These are phyloP conservation scores for Penicillium sp. DNA, from an alignment of 2,329 filamentous ascomycete genomes.

Conservation along the genomic window DNA sequence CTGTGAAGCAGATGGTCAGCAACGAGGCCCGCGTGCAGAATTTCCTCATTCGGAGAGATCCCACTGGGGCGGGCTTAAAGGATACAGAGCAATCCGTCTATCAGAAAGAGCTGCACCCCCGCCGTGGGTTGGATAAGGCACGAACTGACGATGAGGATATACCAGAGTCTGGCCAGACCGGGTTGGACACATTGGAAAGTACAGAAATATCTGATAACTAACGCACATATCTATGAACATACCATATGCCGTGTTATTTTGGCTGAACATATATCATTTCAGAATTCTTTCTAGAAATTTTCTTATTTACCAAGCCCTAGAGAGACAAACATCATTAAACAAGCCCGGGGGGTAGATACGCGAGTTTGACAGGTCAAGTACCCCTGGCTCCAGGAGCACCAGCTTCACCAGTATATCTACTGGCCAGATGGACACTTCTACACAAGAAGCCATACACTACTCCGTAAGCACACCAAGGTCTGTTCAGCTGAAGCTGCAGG, in stretches of 20 bases:
- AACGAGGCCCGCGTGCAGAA: slow-evolving; percentile 68
- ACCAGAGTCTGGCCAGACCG: neutral
- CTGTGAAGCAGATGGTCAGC: slow-evolving; percentile 48
- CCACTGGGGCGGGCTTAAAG: slow-evolving; percentile 48
- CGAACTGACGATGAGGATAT: neutral
- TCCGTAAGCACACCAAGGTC: too few relatives aligned
- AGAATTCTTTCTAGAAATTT: too few relatives aligned
- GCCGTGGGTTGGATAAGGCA: slow-evolving; percentile 1
- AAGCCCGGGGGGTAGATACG: too few relatives aligned
- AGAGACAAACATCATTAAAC: too few relatives aligned
- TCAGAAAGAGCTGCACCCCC: slow-evolving; percentile 32
- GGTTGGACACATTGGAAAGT: neutral
- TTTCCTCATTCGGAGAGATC: slow-evolving; percentile 75
- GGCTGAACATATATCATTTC: too few relatives aligned
- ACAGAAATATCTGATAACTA: neutral
- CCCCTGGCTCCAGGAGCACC: too few relatives aligned
- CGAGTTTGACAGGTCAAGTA: too few relatives aligned
- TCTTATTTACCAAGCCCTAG: too few relatives aligned
- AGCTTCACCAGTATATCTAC: too few relatives aligned
- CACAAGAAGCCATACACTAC: too few relatives aligned
- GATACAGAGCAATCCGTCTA: slow-evolving; percentile 47
- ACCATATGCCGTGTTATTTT: neutral
- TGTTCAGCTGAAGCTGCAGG: too few relatives aligned
- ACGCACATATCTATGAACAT: neutral
- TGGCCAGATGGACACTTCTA: too few relatives aligned